Base-by-base conservation (phyloP, 2,329 filamentous ascomycete species). In the Aspergillus texensis region DNA sequence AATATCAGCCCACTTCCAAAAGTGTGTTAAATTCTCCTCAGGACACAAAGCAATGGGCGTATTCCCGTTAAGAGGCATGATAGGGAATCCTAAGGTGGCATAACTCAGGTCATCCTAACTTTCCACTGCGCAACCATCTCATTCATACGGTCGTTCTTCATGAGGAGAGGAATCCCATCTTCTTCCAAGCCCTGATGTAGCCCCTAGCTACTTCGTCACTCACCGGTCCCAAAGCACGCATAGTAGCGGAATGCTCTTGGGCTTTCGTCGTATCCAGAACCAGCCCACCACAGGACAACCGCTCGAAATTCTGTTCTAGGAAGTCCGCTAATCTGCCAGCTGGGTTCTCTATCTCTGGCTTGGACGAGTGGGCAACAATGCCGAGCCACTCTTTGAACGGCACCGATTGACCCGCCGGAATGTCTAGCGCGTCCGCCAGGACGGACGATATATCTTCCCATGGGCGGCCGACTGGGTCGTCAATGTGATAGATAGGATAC, bases 231-330 rank as follows among this genome's bases (percentile, higher is more conserved):
- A 28, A 28, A 8, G 6, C 26, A 28, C 26, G 26, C 34, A 39
- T 39, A 16, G 34, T 10, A 16, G 11, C 10, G 9, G 11, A 12
- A 68, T 82, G 76, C 64, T 78, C 71, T 2, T 57, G 61, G 4
- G 71, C 69, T 32, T 75, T 74, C 11, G 67, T 61, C 1, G 77
- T 80, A 60, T 77, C 80, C 50, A 84, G 48, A 1, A 83, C 36
- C 12, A 83, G 58, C 0, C 79, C 80, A 6, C 80, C 81, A 65
- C 81, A 83, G 0, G 78, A 78, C 81, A 84, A 84, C 30, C 79
- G 74, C 28, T 75, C 50, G 32, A 74, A 78, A n/a, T 77, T 71
- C 12, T 66, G 62, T 11, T 72, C 70, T 50, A 78, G 58, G 63
- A 76, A 78, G 21, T 75, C 74, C 5, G 72, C 57, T 59, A 77